Base-by-base conservation (phyloP, 805 yeast species). In the Kodamaea hsintzibuensis region DNA sequence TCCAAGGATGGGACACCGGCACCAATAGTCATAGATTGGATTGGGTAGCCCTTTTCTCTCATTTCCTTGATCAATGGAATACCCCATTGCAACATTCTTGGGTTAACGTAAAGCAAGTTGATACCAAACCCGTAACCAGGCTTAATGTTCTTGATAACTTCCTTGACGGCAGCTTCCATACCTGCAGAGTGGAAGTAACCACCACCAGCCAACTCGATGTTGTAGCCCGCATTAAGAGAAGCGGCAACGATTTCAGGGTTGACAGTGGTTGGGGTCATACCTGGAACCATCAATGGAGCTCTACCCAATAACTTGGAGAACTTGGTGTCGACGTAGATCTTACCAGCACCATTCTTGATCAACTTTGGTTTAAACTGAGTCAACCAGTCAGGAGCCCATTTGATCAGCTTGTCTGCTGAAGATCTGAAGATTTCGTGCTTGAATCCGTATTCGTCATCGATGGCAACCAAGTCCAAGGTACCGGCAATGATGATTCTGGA, bases 1-100 rank as follows among this genome's bases (percentile, higher is more conserved):
- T 95, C 99, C 60, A 92, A 72, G 27, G 98, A 92, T 57, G 99
- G 99, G 59, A 95, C 99, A 82, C 99, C 99, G 51, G 99, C 99
- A 80, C 99, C 99, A 67, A 95, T 92, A 50, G 99, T 85, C 72
- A 95, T 75, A 52, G 97, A 91, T 76, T 95, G 97, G 63, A 95
- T 86, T 61, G 99, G 99, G 82, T 87, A 91, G 47, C 98, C 98
- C 67, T 82, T 85, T 62, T 84, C 87, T 77, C 99, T 86, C 72
- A 95, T 82, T 59, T 85, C 88, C 71, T 85, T 89, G 71, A 95
- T 86, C 77, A 95, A 82, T 55, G 99, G 99, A 70, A 95, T 91
- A 77, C 96, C 96, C 99, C 99, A 95, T 77, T 91, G 97, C 69
- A 95, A 81, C 96, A 92, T 89, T 73, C 93, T 84, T 69, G 99